Evolutionary conservation across 306 rosid species (phyloP), one percentile per base, ranked within the genome.

Genomic region (Quercus suber): DNA sequence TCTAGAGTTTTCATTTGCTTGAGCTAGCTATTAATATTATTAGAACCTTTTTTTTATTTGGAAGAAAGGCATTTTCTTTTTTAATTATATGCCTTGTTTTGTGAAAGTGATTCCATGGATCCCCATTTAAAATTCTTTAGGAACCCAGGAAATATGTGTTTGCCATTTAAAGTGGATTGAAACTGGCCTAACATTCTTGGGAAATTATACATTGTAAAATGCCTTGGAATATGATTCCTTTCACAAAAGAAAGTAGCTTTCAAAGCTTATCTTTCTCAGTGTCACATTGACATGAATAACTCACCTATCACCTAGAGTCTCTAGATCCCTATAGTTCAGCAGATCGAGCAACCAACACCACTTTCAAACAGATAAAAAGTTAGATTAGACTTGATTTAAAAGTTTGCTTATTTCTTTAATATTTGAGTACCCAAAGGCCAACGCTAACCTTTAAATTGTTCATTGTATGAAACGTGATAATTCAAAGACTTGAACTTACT

Each of bases 231-330:
- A 69, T 51, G 76, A 69, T 81, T 75, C 80, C 65, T 12, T 74
- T 45, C 37, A 60, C 45, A 37, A 37, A 37, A 37, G 68, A 17
- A 75, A 49, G 77, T 69, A 8, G 33, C 64, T 59, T 37, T 76
- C 35, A 31, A 23, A 23, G 51, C 52, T 58, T 45, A 31, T 28
- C 37, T 75, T 8, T 71, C 51, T 59, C 15, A 73, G 53, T 59
- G 80, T 58, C 84, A 68, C 75, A 12, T 60, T 35, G 81, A 78
- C 20, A 23, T 27, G 19, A 45, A 37, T 23, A 49, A 69, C 31
- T 45, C 65, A n/a, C 58, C 80, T 57, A 76, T 59, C 65, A 49
- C 72, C 80, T 81, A 80, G 71, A 67, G 25, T 68, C 55, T 56
- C 67, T 30, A 69, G 55, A 49, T 49, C 53, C 70, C 61, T 18